phyloP scores from a whole-genome alignment of 2,329 filamentous ascomycete species.

The Arthrobotrys musiformis region DNA sequence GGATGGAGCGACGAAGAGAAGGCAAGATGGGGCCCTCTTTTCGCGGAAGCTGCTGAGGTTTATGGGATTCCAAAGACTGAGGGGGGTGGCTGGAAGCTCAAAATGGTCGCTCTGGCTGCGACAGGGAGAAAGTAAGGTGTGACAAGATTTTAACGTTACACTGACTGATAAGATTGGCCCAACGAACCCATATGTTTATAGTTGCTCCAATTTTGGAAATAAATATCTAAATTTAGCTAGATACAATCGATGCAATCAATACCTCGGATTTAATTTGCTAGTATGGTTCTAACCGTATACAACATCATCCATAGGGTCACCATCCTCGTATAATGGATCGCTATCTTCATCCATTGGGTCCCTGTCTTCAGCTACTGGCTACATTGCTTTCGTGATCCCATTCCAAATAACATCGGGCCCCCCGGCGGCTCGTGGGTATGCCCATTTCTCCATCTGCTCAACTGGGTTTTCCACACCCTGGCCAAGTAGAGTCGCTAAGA shows the following conservation, averaged over 20 bases:
- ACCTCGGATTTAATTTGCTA: no score
- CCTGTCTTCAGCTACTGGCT: background rate
- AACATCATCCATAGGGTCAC: background rate
- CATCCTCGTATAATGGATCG: background rate
- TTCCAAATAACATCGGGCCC: conserved; percentile 14
- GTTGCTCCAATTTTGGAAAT: no score
- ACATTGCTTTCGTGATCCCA: conserved; percentile 1
- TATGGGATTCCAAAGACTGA: conserved; percentile 3
- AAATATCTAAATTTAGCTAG: no score
- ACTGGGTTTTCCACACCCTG: background rate
- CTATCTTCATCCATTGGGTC: background rate
- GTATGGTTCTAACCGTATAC: no score
- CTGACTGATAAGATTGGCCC: no score
- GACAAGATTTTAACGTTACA: no score
- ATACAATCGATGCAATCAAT: no score
- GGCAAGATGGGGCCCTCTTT: conserved; percentile 5
- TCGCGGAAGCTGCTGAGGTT: conserved; percentile 24
- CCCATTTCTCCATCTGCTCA: background rate
- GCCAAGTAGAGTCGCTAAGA: conserved; percentile 6
- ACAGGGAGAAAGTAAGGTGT: conserved; percentile 36
- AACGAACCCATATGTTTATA: no score
- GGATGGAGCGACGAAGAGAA: conserved; percentile 50
- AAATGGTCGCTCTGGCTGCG: conserved; percentile 38
- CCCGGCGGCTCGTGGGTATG: background rate
- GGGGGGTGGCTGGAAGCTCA: conserved; percentile 33